Evolutionary conservation across 176 grass and related monocot species (phyloP).

Genomic region (Carex pumila): DNA sequence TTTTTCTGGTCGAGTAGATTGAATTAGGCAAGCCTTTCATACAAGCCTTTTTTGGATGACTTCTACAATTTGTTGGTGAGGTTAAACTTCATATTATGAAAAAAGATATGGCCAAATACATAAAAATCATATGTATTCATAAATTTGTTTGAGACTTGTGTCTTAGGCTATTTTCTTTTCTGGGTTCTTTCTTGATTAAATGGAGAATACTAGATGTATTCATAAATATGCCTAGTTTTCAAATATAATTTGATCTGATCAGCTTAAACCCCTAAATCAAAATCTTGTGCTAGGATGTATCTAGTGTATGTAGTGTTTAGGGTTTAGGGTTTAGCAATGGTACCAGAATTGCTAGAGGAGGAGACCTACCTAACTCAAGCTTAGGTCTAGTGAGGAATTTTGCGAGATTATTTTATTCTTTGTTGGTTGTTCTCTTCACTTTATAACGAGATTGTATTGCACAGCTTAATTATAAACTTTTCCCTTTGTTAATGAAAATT

Average conservation of each 20-base stretch:
- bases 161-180: not conserved
- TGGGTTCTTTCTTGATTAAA: not conserved
- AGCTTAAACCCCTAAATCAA: not conserved
- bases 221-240: not conserved
- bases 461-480: too few relatives aligned
- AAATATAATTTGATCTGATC: not conserved
- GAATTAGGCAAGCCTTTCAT: not conserved
- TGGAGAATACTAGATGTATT: not conserved
- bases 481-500: too few relatives aligned
- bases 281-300: not conserved
- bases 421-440: too few relatives aligned
- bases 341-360: too few relatives aligned
- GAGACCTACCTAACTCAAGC: too few relatives aligned
- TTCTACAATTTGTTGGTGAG: not conserved
- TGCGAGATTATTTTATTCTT: too few relatives aligned
- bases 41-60: too few relatives aligned
- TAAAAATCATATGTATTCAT: not conserved
- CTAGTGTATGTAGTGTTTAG: not conserved
- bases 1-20: not conserved
- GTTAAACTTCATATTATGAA: not conserved
- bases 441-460: too few relatives aligned
- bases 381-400: too few relatives aligned
- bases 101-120: not conserved
- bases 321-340: too few relatives aligned
- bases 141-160: not conserved